Percentiles rank a stretch among this genome's conserved stretches.
Conservation (phyloP, 192 early-diverging fungal genomes). For the Radiomyces spectabilis region DNA sequence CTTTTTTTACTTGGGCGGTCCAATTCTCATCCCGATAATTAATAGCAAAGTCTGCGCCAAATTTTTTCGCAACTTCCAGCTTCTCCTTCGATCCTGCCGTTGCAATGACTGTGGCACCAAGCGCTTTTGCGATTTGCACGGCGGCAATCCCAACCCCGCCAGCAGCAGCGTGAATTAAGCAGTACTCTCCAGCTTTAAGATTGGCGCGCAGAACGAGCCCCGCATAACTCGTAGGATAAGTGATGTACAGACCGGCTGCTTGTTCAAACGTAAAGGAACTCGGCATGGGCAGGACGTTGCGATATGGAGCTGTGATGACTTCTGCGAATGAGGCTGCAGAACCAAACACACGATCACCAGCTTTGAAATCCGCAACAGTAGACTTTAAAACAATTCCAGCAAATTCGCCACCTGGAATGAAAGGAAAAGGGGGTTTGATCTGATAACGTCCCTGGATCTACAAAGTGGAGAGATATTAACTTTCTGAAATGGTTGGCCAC, state of each 20-base stretch:
- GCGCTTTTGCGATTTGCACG: slow-evolving; percentile 77
- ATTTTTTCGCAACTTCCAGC: slow-evolving; percentile 48
- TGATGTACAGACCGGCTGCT: slow-evolving; percentile 73
- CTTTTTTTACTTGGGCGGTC: slow-evolving; percentile 47
- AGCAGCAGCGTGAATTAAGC: slow-evolving; percentile 87
- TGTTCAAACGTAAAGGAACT: slow-evolving; percentile 58
- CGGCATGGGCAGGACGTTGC: slow-evolving; percentile 59
- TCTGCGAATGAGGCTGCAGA: slow-evolving; percentile 75
- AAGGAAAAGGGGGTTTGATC: slow-evolving; percentile 58
- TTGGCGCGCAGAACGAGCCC: slow-evolving; percentile 60
- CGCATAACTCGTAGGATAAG: slow-evolving; percentile 71
- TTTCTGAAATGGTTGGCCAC: background rate
- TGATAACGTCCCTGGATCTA: slow-evolving; percentile 69
- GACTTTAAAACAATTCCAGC: slow-evolving; percentile 47
- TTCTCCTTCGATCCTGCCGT: slow-evolving; percentile 74
- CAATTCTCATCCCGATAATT: slow-evolving; percentile 78
- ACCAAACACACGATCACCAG: slow-evolving; percentile 75
- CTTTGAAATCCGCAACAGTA: slow-evolving; percentile 35
- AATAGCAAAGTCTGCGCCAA: slow-evolving; percentile 77
- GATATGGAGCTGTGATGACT: slow-evolving; percentile 48
- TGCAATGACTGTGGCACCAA: slow-evolving; percentile 74
- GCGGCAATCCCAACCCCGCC: slow-evolving; percentile 83
- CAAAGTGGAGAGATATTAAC: background rate
- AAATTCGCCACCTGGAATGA: slow-evolving; percentile 63
- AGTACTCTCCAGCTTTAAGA: slow-evolving; percentile 57